Evolutionary conservation across 2,329 filamentous ascomycete genomes (phyloP).

Genomic region (Falciphora oryzae): DNA sequence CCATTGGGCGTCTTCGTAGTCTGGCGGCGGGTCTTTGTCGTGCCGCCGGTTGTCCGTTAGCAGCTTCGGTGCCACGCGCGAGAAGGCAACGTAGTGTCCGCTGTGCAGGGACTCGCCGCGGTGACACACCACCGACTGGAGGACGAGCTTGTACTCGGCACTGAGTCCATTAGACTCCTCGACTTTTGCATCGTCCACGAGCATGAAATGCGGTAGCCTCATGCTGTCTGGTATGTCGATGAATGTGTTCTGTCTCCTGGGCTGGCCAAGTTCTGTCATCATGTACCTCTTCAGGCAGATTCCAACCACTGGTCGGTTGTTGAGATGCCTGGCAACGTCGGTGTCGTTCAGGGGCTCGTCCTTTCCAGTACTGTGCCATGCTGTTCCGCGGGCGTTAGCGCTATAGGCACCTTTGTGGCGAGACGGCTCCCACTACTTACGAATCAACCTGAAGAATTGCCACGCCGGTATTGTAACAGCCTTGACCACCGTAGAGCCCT

Average conservation of each 20-base stretch:
- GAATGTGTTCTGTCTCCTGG: conserved; percentile 69
- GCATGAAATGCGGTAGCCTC: conserved; percentile 83
- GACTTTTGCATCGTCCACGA: conserved; percentile 64
- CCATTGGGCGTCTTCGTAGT: conserved; percentile 73
- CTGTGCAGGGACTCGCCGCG: conserved; percentile 78
- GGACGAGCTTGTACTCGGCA: conserved; percentile 86
- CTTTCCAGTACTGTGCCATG: conserved; percentile 70
- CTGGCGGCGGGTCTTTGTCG: conserved; percentile 52
- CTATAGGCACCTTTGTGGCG: conserved; percentile 6
- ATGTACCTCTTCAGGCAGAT: conserved; percentile 91
- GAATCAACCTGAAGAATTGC: conserved; percentile 94
- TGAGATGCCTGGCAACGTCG: conserved; percentile 86
- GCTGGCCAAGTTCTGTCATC: conserved; percentile 62
- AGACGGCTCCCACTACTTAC: conserved; percentile 42
- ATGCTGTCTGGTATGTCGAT: conserved; percentile 82
- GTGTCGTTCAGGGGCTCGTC: conserved; percentile 57
- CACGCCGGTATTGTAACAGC: conserved; percentile 94
- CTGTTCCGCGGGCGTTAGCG: conserved; percentile 33
- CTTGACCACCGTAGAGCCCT: conserved; percentile 54
- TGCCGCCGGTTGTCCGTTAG: conserved; percentile 54
- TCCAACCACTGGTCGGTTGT: conserved; percentile 77
- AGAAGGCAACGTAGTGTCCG: conserved; percentile 86
- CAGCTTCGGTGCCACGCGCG: conserved; percentile 63
- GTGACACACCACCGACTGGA: conserved; percentile 92
- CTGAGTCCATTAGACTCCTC: conserved; percentile 57